Conservation (phyloP, 2,329 filamentous ascomycete genomes). For the Exophiala aquamarina region DNA sequence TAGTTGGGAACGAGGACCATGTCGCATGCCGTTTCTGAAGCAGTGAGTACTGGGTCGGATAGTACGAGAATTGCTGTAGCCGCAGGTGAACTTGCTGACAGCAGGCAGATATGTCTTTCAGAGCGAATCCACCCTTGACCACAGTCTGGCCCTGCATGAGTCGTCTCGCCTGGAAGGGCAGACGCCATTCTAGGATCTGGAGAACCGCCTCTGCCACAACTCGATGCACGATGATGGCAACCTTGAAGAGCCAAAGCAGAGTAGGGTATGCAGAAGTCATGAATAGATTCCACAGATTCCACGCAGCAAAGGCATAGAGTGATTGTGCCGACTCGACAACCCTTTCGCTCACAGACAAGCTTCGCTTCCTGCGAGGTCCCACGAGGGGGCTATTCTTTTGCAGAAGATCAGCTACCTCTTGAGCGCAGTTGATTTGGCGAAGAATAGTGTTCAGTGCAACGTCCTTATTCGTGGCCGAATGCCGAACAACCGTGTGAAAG, state of each 20-base stretch:
- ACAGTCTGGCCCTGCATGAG: conserved; percentile 48
- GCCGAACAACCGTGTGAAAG: conserved; percentile 79
- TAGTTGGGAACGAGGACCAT: conserved; percentile 94
- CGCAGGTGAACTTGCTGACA: conserved; percentile 97
- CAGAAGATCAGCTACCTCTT: conserved; percentile 80
- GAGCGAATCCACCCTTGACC: conserved; percentile 60
- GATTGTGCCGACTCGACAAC: conserved; percentile 92
- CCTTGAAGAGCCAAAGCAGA: conserved; percentile 70
- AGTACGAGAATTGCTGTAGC: conserved; percentile 97
- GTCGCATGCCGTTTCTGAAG: conserved; percentile 84
- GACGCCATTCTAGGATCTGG: conserved; percentile 77
- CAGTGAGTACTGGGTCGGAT: conserved; percentile 94
- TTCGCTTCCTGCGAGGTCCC: conserved; percentile 75
- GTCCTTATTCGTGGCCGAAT: conserved; percentile 77
- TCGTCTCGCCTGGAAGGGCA: conserved; percentile 21
- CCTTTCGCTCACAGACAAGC: conserved; percentile 87
- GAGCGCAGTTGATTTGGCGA: conserved; percentile 94
- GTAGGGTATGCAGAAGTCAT: conserved; percentile 76
- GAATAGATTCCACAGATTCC: conserved; percentile 63
- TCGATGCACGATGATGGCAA: conserved; percentile 76
- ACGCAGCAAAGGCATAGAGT: conserved; percentile 42
- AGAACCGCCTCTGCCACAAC: conserved; percentile 78
- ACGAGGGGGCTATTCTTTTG: conserved; percentile 89
- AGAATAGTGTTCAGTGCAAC: conserved; percentile 76
- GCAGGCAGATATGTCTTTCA: conserved; percentile 95